A percentile compares a stretch with the other conserved stretches of the same genome.
These are phyloP conservation scores for Phlyctochytrium bullatum DNA, from an alignment of 192 early-diverging fungal species.

Conservation along the genomic window DNA sequence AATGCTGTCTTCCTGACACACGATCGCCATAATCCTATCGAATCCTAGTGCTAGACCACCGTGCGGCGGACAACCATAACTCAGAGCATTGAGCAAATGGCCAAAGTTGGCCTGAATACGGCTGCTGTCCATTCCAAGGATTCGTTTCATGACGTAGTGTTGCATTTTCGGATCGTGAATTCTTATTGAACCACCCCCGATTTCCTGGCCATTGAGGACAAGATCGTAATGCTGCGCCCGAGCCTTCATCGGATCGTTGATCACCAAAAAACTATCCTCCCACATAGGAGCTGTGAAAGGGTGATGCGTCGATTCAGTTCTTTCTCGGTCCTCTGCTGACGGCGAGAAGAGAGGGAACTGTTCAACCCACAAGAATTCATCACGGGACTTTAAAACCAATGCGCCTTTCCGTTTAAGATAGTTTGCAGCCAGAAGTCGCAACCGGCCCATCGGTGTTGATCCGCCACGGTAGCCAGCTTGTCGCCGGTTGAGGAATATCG, in stretches of 20 bases:
- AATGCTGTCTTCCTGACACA: conserved; percentile 70
- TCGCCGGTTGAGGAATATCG: conserved; percentile 55
- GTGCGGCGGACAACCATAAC: conserved; percentile 84
- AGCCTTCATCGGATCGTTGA: conserved; percentile 50
- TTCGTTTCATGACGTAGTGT: conserved; percentile 66
- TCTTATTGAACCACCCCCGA: conserved; percentile 89
- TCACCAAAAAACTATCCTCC: conserved; percentile 66
- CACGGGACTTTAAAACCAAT: neutral
- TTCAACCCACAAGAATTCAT: conserved; percentile 83
- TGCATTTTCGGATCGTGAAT: conserved; percentile 79
- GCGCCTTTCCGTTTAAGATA: conserved; percentile 9
- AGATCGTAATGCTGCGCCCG: conserved; percentile 87
- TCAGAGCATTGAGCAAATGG: conserved; percentile 78
- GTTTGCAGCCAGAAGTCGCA: conserved; percentile 37
- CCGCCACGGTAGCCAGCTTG: conserved; percentile 37
- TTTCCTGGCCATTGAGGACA: conserved; percentile 86
- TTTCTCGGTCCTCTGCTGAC: conserved; percentile 43
- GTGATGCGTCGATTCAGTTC: conserved; percentile 73
- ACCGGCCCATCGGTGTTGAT: conserved; percentile 46
- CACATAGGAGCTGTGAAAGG: conserved; percentile 83
- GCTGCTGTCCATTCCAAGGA: conserved; percentile 50
- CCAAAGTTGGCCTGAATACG: conserved; percentile 51
- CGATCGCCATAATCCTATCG: conserved; percentile 74
- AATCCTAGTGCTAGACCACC: conserved; percentile 85
- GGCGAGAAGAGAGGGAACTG: conserved; percentile 87